Percentiles rank a stretch among this genome's conserved stretches.
Evolutionary conservation across 2,329 filamentous ascomycete species (phyloP).

Genomic region (Monosporascus sp.): DNA sequence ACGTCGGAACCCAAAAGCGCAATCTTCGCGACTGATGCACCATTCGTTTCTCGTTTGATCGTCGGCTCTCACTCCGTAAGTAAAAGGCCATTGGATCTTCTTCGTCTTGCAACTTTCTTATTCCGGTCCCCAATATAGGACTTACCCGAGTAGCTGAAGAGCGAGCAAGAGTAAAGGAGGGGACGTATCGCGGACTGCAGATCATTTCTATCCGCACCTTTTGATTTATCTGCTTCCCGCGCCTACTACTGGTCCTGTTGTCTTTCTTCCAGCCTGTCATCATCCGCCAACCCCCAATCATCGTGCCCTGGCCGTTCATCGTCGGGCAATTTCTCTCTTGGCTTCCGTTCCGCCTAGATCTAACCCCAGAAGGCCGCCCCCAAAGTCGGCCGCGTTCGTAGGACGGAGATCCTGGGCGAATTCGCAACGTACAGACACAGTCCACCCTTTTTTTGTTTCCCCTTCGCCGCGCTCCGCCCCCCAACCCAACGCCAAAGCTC

Average conservation of each 20-base stretch:
- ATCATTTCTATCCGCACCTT: background rate
- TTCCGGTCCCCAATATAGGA: too few species aligned
- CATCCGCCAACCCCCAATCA: background rate
- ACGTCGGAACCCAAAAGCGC: too few species aligned
- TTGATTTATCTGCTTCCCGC: background rate
- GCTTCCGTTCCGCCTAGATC: constrained; percentile 4
- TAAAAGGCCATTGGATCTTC: too few species aligned
- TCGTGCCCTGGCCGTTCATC: background rate
- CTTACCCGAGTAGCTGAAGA: too few species aligned
- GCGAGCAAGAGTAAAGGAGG: background rate
- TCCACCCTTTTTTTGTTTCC: background rate
- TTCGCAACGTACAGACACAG: background rate
- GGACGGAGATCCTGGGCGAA: constrained; percentile 4
- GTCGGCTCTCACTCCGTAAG: too few species aligned
- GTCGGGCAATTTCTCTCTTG: background rate
- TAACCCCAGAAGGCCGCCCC: background rate
- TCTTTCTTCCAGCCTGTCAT: background rate
- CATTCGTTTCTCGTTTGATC: too few species aligned
- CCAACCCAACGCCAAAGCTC: background rate
- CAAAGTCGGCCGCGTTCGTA: constrained; percentile 16
- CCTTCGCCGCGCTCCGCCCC: background rate
- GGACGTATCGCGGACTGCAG: background rate
- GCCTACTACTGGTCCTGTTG: background rate
- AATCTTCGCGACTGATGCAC: too few species aligned
- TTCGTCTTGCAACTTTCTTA: too few species aligned